phyloP scores from a whole-genome alignment of 371 early-diverging fungal species.

The Gilbertella persicaria region DNA sequence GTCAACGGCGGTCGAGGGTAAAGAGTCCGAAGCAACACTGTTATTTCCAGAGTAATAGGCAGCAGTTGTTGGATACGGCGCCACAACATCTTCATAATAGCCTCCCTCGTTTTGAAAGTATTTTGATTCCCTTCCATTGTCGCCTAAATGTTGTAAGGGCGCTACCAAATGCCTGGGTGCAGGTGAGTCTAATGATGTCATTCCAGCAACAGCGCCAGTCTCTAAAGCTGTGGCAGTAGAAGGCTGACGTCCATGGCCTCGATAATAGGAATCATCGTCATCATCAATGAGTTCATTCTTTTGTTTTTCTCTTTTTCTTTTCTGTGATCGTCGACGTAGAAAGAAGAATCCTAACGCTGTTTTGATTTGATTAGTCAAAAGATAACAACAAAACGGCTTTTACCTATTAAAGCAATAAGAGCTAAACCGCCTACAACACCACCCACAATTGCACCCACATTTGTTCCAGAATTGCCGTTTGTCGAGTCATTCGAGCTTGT shows the following conservation, averaged over 20 bases:
- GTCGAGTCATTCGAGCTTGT: too few relatives aligned
- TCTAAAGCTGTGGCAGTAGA: neutral
- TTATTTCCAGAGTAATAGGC: constrained; percentile 10
- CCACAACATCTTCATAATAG: constrained; percentile 41
- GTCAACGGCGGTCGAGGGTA: constrained; percentile 12
- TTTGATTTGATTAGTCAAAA: neutral
- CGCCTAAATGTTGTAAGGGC: neutral
- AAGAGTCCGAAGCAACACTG: constrained; percentile 15
- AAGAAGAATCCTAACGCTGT: constrained; percentile 10
- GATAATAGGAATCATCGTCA: constrained; percentile 6
- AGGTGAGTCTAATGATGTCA: constrained; percentile 11
- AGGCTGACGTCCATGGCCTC: neutral
- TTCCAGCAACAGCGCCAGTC: neutral
- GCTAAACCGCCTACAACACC: constrained; percentile 18
- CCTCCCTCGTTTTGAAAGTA: constrained; percentile 1
- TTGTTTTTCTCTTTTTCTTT: constrained; percentile 4
- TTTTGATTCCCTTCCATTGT: constrained; percentile 10
- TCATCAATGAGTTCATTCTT: constrained; percentile 2
- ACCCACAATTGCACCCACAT: constrained; percentile 17
- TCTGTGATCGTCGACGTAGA: constrained; percentile 8
- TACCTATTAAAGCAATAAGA: constrained; percentile 20
- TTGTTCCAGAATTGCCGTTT: neutral
- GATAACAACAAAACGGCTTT: neutral
- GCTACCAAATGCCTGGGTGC: constrained; percentile 18
- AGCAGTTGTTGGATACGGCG: constrained; percentile 2